Percentiles rank a stretch among this genome's conserved stretches.
Evolutionary conservation across 2,329 filamentous ascomycete genomes (phyloP).

Genomic region (Fusarium tuaranense): DNA sequence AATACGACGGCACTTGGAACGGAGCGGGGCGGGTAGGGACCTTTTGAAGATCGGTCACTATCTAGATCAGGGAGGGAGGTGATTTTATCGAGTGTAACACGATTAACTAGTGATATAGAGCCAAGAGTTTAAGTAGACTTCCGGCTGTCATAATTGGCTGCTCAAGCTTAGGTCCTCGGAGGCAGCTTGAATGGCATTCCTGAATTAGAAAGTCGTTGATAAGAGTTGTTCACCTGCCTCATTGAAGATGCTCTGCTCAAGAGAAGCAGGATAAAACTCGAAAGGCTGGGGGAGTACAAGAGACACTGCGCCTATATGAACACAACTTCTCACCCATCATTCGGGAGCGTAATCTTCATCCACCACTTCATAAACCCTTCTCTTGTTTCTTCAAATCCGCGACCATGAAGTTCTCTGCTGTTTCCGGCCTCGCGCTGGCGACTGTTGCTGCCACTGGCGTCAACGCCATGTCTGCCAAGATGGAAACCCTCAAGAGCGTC

Average conservation of each 20-base stretch:
- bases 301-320: not conserved
- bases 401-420: not conserved
- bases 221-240: not conserved
- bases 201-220: not conserved
- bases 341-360: not conserved
- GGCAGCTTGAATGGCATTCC: not conserved
- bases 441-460: not conserved
- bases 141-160: not conserved
- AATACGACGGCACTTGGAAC: not conserved
- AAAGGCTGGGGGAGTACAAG: not conserved
- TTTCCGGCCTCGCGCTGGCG: not conserved
- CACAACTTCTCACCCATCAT: not conserved
- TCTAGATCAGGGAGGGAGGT: not conserved
- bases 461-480: not conserved
- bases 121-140: not conserved
- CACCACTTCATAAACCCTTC: not conserved
- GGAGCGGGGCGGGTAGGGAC: not conserved
- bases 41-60: not conserved
- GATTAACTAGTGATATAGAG: not conserved
- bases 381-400: not conserved
- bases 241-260: not conserved
- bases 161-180: not conserved
- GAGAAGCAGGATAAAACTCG: not conserved
- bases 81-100: not conserved
- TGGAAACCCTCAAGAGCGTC: not conserved